Base-by-base conservation (phyloP, 805 yeast genomes). In the Ogataea haglerorum region DNA sequence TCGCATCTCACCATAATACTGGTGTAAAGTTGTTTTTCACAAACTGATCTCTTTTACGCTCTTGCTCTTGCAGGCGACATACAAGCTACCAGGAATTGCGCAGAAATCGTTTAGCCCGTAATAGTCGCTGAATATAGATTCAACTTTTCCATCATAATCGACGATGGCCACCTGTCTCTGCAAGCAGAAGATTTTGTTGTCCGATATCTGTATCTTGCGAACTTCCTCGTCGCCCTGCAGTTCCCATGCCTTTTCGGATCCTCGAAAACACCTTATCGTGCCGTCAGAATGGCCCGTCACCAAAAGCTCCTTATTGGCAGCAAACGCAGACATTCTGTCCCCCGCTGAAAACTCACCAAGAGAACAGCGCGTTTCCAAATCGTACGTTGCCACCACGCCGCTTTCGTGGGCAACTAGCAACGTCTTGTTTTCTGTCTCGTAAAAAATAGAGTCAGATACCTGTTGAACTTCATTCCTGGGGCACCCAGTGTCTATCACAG, bases 381-480 rank as follows among this genome's bases (percentile, higher is more conserved):
- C 73, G 78, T 78, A 75, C 7, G 58, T 40, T 0, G 70, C 61
- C 4, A 75, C 51, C 4, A 41, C 43, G 2, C 76, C 76, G 33
- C 69, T 64, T 23, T 46, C 52, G 48, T 70, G 60, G 1, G 71
- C 84, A 2, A 72, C 74, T 18, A 66, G 56, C 3, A 73, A 53
- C 4, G 49, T 44, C 46, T 70, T 73, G 0, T 70, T 78, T 6
- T 57, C 61, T 14, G 76, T 72, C 21, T 74, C 85, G 52, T 63
- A 74, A 45, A 78, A 80, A 21, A 36, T 35, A 5, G 31, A 42
- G 64, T 50, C 41, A 0, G 25, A 22, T 9, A 10, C 6, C 10
- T 37, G 34, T 21, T 34, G 36, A 2, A 38, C 15, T 18, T 15
- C 17, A 9, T 13, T 17, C n/a, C 7, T 9, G 2, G 15, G 18